Percentiles rank a stretch among this genome's conserved stretches.
Evolutionary conservation across 1,284 basidiomycete genomes (phyloP).

Genomic region (Tilletiopsis washingtonensis): DNA sequence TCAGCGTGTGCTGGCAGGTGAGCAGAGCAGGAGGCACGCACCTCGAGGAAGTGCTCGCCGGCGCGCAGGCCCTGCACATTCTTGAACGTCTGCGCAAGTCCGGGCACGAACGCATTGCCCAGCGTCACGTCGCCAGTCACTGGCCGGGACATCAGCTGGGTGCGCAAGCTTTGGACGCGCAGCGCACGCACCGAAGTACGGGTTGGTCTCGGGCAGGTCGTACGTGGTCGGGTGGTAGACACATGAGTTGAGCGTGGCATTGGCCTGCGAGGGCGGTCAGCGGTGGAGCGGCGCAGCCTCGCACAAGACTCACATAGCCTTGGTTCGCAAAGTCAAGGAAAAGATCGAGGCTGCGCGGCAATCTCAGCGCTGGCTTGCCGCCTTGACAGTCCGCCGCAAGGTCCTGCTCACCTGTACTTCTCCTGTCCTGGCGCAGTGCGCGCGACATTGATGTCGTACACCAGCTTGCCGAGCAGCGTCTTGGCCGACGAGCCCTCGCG

Average conservation of each 20-base stretch:
- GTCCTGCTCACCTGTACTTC: too few relatives aligned
- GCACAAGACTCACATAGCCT: not conserved
- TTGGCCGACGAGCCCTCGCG: not conserved
- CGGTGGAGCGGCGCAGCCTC: not conserved
- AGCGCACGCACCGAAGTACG: not conserved
- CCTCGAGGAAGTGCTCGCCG: not conserved
- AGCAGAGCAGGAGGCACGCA: too few relatives aligned
- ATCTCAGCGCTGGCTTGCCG: too few relatives aligned
- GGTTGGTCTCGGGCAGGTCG: too few relatives aligned
- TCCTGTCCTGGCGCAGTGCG: not conserved
- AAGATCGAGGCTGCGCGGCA: not conserved
- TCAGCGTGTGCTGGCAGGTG: too few relatives aligned
- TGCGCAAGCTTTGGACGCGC: not conserved
- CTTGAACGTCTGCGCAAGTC: not conserved
- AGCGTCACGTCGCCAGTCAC: not conserved
- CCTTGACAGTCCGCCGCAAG: too few relatives aligned
- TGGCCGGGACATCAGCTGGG: not conserved
- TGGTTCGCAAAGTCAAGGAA: not conserved
- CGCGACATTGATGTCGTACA: not conserved
- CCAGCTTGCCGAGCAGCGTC: not conserved
- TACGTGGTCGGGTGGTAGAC: too few relatives aligned
- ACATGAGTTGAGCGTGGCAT: too few relatives aligned
- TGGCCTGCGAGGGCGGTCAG: too few relatives aligned
- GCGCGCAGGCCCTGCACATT: not conserved
- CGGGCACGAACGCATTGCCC: not conserved